phyloP scores from a whole-genome alignment of 1,139 yeast genomes.

The Hyphopichia burtonii region DNA sequence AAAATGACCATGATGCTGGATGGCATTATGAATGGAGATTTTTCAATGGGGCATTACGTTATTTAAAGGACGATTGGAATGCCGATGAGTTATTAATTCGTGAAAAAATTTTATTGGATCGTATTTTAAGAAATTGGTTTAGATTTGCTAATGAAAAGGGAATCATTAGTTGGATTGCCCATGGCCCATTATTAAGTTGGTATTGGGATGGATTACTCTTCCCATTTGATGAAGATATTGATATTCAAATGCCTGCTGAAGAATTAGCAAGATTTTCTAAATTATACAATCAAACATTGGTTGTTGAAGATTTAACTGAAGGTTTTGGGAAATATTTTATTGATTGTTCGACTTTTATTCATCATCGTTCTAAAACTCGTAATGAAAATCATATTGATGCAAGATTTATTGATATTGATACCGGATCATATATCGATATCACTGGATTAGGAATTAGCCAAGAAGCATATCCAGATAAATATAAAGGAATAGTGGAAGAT shows the following conservation, averaged over 20 bases:
- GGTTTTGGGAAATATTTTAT: slow-evolving; percentile 32
- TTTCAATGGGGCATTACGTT: slow-evolving; percentile 21
- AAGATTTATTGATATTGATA: slow-evolving; percentile 38
- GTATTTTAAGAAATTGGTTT: slow-evolving; percentile 29
- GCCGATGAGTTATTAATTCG: slow-evolving; percentile 14
- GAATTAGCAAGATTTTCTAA: slow-evolving; percentile 26
- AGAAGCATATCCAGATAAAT: slow-evolving; percentile 15
- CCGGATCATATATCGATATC: slow-evolving; percentile 41
- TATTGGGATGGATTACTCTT: slow-evolving; percentile 37
- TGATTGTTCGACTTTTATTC: slow-evolving; percentile 34
- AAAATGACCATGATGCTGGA: slow-evolving; percentile 22
- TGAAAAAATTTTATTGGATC: slow-evolving; percentile 18
- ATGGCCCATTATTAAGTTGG: slow-evolving; percentile 37
- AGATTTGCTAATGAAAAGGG: slow-evolving; percentile 34
- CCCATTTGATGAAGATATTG: slow-evolving; percentile 35
- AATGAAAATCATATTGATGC: slow-evolving; percentile 39
- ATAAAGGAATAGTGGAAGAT: slow-evolving; percentile 8
- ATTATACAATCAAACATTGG: slow-evolving; percentile 28
- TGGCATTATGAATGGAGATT: slow-evolving; percentile 28
- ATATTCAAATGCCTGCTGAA: slow-evolving; percentile 34
- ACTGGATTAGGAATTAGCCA: slow-evolving; percentile 34
- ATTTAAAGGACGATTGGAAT: slow-evolving; percentile 19
- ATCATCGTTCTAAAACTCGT: slow-evolving; percentile 29
- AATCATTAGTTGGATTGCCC: slow-evolving; percentile 35
- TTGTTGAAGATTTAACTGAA: slow-evolving; percentile 29